Evolutionary conservation across 1,284 basidiomycete genomes (phyloP).

Genomic region (Schizophyllum commune): DNA sequence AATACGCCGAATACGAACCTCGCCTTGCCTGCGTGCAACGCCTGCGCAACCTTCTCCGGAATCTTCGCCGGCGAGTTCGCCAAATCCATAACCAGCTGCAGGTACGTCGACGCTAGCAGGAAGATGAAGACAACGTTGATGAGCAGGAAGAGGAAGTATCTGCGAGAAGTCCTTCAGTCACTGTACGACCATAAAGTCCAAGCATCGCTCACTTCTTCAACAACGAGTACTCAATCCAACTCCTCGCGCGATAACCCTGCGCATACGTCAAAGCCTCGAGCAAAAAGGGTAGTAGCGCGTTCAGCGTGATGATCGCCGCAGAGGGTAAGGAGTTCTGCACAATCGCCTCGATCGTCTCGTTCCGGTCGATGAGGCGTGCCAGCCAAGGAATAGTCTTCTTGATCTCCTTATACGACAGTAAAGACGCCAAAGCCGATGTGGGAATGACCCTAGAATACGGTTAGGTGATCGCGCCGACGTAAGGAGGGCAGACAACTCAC

Average conservation of each 20-base stretch:
- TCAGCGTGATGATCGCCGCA: conserved; percentile 84
- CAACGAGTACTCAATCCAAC: conserved; percentile 90
- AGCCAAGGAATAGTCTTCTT: conserved; percentile 86
- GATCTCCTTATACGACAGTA: conserved; percentile 90
- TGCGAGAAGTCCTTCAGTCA: conserved; percentile 21
- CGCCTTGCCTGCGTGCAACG: conserved; percentile 68
- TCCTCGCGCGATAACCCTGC: conserved; percentile 84
- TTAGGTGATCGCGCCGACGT: background rate
- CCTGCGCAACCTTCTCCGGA: conserved; percentile 81
- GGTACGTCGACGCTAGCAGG: conserved; percentile 84
- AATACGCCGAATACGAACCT: conserved; percentile 31
- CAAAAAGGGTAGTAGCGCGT: conserved; percentile 83
- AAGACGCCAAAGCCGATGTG: conserved; percentile 74
- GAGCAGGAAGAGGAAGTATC: conserved; percentile 91
- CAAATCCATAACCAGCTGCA: conserved; percentile 81
- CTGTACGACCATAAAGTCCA: background rate
- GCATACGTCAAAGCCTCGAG: conserved; percentile 84
- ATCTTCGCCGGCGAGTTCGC: conserved; percentile 85
- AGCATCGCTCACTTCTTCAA: conserved; percentile 59
- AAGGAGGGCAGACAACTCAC: conserved; percentile 20
- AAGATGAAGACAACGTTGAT: conserved; percentile 96
- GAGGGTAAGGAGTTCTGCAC: conserved; percentile 92
- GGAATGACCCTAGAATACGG: conserved; percentile 51
- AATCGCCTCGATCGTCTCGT: conserved; percentile 66
- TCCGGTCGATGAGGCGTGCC: conserved; percentile 68